Evolutionary conservation across 2,329 filamentous ascomycete genomes (phyloP), one percentile per base, ranked within the genome.

Genomic region (Alternaria atra): DNA sequence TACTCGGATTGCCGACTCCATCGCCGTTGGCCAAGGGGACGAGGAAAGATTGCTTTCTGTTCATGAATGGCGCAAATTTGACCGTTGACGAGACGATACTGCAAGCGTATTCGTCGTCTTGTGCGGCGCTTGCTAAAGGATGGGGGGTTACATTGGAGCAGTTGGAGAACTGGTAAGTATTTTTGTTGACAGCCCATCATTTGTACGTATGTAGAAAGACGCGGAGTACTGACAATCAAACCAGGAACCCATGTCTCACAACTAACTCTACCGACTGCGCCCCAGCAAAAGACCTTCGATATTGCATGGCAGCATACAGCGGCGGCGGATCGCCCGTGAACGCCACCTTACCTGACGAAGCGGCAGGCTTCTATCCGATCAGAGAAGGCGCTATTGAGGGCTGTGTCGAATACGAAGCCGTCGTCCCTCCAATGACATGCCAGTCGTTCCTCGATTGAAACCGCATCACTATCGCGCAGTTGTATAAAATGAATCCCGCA

Each of bases 291-390:
- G 56, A 59, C 50, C 42, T 59, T 54, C 50, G 56, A 6, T 59
- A 59, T 54, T 59, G 56, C 56, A 59, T 59, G 42, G 56, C 56
- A 50, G 50, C 56, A 35, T 53, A 54, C 42, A 54, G 27, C 27
- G 27, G 35, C 50, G 50, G 40, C 42, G 51, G 32, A 50, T 59
- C 50, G 25, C n/a, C 23, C 44, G 44, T 27, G 30, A 55, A 52
- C 10, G 32, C 43, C 34, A 42, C 56, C 30, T 54, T 50, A 44
- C 42, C 56, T 54, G 50, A 59, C 34, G 50, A 59, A 39, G 42
- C 32, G 37, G 50, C 23, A 54, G 46, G 40, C 32, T 48, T 34
- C 56, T 60, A 52, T 60, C 57, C 44, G 50, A 60, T 55, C 35
- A 55, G 57, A 44, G 52, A 52, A 27, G 58, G 58, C 43, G 52